phyloP scores from a whole-genome alignment of 768 basidiomycete species.

The Gymnopilus junonius region DNA sequence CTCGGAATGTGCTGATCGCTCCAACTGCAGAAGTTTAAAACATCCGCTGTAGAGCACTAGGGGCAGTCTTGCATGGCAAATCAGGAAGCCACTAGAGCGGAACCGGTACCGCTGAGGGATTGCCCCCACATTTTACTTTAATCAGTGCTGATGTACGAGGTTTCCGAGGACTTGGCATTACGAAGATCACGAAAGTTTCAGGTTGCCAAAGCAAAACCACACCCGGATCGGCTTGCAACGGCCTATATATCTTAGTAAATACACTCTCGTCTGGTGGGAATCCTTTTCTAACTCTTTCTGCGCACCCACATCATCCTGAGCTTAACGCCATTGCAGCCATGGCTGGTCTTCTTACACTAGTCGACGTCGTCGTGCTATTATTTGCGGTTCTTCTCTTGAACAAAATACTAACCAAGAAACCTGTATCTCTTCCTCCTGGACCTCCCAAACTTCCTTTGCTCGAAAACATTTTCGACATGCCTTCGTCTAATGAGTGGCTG shows the following conservation, averaged over 20 bases:
- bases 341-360: slow-evolving; percentile 14
- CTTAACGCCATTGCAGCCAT: slow-evolving; percentile 1
- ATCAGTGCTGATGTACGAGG: neutral
- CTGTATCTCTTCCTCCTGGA: slow-evolving; percentile 45
- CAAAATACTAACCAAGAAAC: slow-evolving; percentile 18
- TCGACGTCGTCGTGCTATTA: slow-evolving; percentile 21
- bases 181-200: slow-evolving; percentile 7
- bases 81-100: slow-evolving; percentile 1
- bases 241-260: slow-evolving; percentile 2
- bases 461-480: slow-evolving; percentile 56
- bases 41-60: neutral
- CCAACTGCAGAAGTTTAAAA: neutral
- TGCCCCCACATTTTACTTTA: neutral
- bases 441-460: slow-evolving; percentile 47
- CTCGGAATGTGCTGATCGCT: neutral
- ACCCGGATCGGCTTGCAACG: neutral
- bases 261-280: neutral
- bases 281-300: neutral
- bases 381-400: slow-evolving; percentile 23
- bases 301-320: neutral
- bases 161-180: slow-evolving; percentile 24
- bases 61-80: neutral
- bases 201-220: slow-evolving; percentile 6
- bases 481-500: slow-evolving; percentile 48
- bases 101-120: neutral